Evolutionary conservation across 352 stramenopile species (phyloP).

Genomic region (Pythium brassicae): DNA sequence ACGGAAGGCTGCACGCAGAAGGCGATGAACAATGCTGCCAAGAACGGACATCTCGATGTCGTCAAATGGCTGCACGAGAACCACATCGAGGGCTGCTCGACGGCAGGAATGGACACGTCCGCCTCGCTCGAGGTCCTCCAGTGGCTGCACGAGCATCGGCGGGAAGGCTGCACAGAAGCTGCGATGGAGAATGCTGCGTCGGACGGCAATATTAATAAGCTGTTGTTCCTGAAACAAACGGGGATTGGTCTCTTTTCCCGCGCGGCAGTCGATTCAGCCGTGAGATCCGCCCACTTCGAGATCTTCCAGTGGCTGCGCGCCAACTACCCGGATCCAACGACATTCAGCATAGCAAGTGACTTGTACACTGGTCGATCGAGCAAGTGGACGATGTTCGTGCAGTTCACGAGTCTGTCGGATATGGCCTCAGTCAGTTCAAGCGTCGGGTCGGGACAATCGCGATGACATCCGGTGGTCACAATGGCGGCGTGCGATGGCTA

Average conservation of each 20-base stretch:
- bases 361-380: too few relatives aligned
- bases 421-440: too few relatives aligned
- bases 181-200: background rate
- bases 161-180: background rate
- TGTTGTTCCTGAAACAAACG: background rate
- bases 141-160: constrained; percentile 3
- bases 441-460: too few relatives aligned
- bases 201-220: background rate
- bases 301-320: constrained; percentile 2
- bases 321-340: background rate
- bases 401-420: background rate
- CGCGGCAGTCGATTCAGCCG: too few relatives aligned
- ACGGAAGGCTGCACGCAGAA: background rate
- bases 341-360: too few relatives aligned
- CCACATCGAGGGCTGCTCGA: background rate
- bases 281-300: background rate
- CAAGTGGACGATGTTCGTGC: background rate
- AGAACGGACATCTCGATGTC: background rate
- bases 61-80: constrained; percentile 2
- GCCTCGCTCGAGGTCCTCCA: background rate
- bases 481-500: too few relatives aligned
- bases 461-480: too few relatives aligned
- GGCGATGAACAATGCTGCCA: background rate
- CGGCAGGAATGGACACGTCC: background rate
- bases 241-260: too few relatives aligned